These are phyloP conservation scores for Parafenestella ontariensis DNA, from an alignment of 2,329 filamentous ascomycete genomes.

Conservation along the genomic window DNA sequence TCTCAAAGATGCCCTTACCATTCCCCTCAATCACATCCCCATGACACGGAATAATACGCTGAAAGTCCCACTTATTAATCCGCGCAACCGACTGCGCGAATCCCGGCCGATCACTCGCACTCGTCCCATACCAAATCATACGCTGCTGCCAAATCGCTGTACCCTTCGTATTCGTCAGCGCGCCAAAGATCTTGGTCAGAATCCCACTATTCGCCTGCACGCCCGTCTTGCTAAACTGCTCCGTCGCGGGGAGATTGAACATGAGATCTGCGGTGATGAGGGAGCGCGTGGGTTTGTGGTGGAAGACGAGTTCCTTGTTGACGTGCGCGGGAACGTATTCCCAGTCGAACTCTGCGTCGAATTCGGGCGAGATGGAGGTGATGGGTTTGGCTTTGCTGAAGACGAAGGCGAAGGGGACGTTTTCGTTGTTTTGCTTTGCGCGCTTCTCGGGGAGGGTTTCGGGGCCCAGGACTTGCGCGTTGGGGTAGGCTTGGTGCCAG, in stretches of 20 bases:
- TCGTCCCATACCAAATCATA: conserved; percentile 79
- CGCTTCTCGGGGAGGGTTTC: conserved; percentile 87
- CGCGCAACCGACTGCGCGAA: conserved; percentile 73
- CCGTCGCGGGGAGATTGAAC: conserved; percentile 87
- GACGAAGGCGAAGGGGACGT: conserved; percentile 70
- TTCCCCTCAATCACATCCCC: conserved; percentile 82
- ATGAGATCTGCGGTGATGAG: conserved; percentile 89
- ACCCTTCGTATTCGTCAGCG: conserved; percentile 68
- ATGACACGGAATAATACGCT: conserved; percentile 87
- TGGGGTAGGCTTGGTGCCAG: conserved; percentile 81
- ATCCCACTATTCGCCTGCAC: conserved; percentile 64
- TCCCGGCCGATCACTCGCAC: conserved; percentile 65
- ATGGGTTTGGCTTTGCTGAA: conserved; percentile 53
- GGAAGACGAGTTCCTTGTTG: conserved; percentile 88
- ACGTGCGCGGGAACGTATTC: conserved; percentile 82
- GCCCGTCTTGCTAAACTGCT: conserved; percentile 73
- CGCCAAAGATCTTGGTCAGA: conserved; percentile 64
- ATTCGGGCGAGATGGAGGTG: conserved; percentile 72
- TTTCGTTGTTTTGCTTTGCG: conserved; percentile 63
- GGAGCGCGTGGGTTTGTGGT: conserved; percentile 78
- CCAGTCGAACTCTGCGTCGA: conserved; percentile 83
- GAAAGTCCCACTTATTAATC: conserved; percentile 84
- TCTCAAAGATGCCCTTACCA: conserved; percentile 77
- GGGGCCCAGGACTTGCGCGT: conserved; percentile 80
- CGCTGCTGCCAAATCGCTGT: conserved; percentile 72